These are phyloP conservation scores for Pisolithus thermaeus DNA, from an alignment of 1,284 basidiomycete genomes.

Conservation along the genomic window DNA sequence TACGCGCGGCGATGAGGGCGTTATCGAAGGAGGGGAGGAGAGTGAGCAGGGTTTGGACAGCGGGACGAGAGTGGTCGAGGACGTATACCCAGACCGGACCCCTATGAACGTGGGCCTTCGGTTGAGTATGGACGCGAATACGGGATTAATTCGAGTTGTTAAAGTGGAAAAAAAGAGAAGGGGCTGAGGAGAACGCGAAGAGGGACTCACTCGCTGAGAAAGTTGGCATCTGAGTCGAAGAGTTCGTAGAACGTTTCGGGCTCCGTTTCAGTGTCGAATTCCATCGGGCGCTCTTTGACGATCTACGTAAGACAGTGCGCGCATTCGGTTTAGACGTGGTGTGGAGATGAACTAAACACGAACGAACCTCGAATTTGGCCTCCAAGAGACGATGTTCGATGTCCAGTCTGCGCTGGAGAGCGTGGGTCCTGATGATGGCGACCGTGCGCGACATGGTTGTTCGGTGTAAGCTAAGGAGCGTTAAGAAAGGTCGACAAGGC, in stretches of 20 bases:
- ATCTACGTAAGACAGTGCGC: conserved; percentile 40
- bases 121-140: background rate
- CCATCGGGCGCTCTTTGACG: conserved; percentile 78
- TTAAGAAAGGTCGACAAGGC: too few species aligned
- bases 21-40: conserved; percentile 71
- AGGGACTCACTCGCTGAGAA: conserved; percentile 62
- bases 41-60: conserved; percentile 69
- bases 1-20: conserved; percentile 64
- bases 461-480: background rate
- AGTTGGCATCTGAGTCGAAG: conserved; percentile 69
- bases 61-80: conserved; percentile 62
- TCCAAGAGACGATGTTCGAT: conserved; percentile 71
- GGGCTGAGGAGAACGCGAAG: conserved; percentile 1
- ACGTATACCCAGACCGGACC: conserved; percentile 85
- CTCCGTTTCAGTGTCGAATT: conserved; percentile 73
- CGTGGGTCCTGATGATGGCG: conserved; percentile 74
- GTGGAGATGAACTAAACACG: too few species aligned
- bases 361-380: conserved; percentile 69
- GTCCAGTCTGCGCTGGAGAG: conserved; percentile 61
- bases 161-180: conserved; percentile 1
- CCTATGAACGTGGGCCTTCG: conserved; percentile 30
- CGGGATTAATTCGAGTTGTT: too few species aligned
- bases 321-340: background rate
- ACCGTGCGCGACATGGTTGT: conserved; percentile 53
- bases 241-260: conserved; percentile 70